Base-by-base conservation (phyloP, 352 stramenopile species). In the Phytopythium oedochilum region DNA sequence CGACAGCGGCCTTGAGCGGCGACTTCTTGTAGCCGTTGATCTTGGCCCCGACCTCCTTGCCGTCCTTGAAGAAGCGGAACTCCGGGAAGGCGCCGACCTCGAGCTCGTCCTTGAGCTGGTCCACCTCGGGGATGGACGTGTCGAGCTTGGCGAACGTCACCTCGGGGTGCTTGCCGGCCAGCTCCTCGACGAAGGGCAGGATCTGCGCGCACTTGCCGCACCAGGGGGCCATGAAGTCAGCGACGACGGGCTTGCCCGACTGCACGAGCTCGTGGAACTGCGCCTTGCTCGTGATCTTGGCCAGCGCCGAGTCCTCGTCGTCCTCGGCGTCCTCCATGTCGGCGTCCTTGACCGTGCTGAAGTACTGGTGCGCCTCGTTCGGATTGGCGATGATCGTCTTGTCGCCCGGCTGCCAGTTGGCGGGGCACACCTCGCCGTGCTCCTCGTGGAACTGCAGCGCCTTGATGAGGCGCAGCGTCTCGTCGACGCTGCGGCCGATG, bases 381-480 rank as follows among this genome's bases (percentile, higher is more conserved):
- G 88, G 77, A 50, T 94, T 89, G 42, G 83, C 75, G 34, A 89
- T 80, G 56, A 98, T 98, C 12, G 85, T 96, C 73, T 91, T 89
- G 53, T 82, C 78, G 22, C 92, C 93, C 15, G 92, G 90, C 71
- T 96, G 80, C 93, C 92, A 98, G 71, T 96, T 96, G 29, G 90
- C 90, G 8, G 92, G 93, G 68, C 92, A 98, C 60, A 94, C 85
- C 65, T 98, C 92, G 50, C 89, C 90, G 67, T 97, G 88, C 61
- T 97, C 86, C 40, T 92, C 92, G 25, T 86, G 64, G 61, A 97
- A 98, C 75, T 98, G 88, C 68, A 98, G 82, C 22, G 92, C 93
- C 70, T 97, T 73, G 43, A 98, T 77, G 5, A 98, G 71, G 52
- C 93, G 86, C 54, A 98, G 65, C 8, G 85, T 96, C 70, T 98